Evolutionary conservation across 1,284 basidiomycete genomes (phyloP), one percentile per base, ranked within the genome.

Genomic region (Exobasidium rhododendri): DNA sequence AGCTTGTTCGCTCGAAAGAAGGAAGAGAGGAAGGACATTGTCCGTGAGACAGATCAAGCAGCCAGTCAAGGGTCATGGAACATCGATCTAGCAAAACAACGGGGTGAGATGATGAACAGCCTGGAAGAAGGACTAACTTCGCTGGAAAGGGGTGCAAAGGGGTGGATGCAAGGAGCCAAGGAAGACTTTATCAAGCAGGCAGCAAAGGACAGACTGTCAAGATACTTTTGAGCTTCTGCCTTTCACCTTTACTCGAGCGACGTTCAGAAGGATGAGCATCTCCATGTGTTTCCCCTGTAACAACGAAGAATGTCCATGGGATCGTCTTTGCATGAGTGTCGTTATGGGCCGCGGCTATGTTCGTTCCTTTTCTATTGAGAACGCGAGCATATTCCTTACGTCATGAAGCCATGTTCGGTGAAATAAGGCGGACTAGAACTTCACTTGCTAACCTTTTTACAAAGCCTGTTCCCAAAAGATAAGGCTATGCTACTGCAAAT

Each of bases 161-260:
- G 56, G 6, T 62, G 60, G 60, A 28, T 62, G 58, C 29, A 62
- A 30, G 54, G 20, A 30, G 22, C 43, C 6, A 54, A 43, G 22
- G 53, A 52, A 20, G 50, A 35, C n/a, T 20, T 60, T 28, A 46
- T 60, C 30, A 60, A 60, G 26, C 35, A 35, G 31, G 58, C 58
- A n/a, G 58, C 58, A 1, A 60, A 57, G 43, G 58, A 60, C n/a
- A 60, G 51, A 49, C 5, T 60, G 28, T 24, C 17, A 28, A 60
- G 56, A 40, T 60, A 44, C 52, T 55, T 55, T 26, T 55, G 29
- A 55, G 14, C 17, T 40, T n/a, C n/a, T n/a, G n/a, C n/a, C n/a
- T n/a, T n/a, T n/a, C n/a, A n/a, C 43, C 43, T 14, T 44, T n/a
- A 44, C 43, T 14, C 14, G 43, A 44, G 14, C 22, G 43, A 22